Evolutionary conservation across 768 basidiomycete genomes (phyloP).

Genomic region (Russula emetica): DNA sequence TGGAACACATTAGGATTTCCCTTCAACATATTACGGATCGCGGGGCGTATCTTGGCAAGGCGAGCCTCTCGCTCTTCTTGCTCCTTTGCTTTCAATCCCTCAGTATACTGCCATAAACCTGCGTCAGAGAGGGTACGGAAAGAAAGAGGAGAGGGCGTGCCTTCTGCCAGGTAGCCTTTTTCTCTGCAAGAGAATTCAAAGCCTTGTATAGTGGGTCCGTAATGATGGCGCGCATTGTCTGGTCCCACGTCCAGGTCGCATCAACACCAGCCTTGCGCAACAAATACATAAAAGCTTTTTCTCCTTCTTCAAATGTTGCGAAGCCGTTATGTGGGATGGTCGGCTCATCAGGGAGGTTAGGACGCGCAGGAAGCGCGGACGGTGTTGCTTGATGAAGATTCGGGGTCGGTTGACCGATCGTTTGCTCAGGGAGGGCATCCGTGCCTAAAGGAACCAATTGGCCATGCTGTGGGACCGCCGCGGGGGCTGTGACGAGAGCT

Average conservation of each 20-base stretch:
- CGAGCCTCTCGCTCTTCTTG: constrained; percentile 82
- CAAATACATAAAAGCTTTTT: constrained; percentile 90
- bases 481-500: constrained; percentile 11
- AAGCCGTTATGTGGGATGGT: constrained; percentile 90
- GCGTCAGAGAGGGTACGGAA: constrained; percentile 10
- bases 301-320: constrained; percentile 79
- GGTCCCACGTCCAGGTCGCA: constrained; percentile 95
- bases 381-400: constrained; percentile 56
- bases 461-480: constrained; percentile 33
- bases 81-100: constrained; percentile 71
- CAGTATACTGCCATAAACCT: constrained; percentile 57
- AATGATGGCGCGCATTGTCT: constrained; percentile 96
- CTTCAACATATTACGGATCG: constrained; percentile 78
- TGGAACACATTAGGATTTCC: constrained; percentile 86
- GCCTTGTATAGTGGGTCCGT: constrained; percentile 97
- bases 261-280: constrained; percentile 87
- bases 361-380: constrained; percentile 64
- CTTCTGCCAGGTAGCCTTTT: constrained; percentile 92
- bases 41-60: constrained; percentile 80
- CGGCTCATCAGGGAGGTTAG: constrained; percentile 81
- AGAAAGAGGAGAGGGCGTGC: constrained; percentile 41
- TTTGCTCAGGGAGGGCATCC: constrained; percentile 34
- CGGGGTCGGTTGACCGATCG: constrained; percentile 48
- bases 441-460: constrained; percentile 22
- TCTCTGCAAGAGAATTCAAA: constrained; percentile 88